Percentiles rank a stretch among this genome's conserved stretches.
These are phyloP conservation scores for Plasmodium fragile DNA, from an alignment of 169 alveolate genomes.

Conservation along the genomic window DNA sequence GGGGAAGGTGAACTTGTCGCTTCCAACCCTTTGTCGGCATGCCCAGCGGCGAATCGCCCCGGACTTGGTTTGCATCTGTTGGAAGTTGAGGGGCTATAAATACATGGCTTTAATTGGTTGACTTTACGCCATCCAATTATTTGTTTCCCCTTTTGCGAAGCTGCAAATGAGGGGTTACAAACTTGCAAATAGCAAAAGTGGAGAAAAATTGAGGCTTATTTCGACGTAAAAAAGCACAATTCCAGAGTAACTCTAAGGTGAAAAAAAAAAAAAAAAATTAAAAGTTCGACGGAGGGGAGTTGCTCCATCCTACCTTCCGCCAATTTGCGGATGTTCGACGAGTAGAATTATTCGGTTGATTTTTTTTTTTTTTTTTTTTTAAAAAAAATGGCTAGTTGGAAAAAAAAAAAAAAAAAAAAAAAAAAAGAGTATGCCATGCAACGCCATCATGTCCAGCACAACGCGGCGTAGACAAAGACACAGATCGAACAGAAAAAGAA, in stretches of 20 bases:
- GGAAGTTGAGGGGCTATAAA: not conserved
- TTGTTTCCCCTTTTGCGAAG: not conserved
- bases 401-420: not conserved
- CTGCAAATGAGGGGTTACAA: not conserved
- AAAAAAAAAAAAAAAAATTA: not conserved
- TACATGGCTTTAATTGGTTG: not conserved
- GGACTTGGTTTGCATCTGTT: not conserved
- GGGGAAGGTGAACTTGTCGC: not conserved
- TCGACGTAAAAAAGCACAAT: not conserved
- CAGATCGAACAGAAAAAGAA: not conserved
- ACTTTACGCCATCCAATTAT: not conserved
- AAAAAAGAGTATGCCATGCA: not conserved
- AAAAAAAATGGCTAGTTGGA: not conserved
- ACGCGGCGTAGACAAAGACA: not conserved
- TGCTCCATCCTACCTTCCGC: not conserved
- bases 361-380: not conserved
- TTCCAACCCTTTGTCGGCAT: not conserved
- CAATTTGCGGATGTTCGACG: not conserved
- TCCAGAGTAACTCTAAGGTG: not conserved
- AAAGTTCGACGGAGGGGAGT: not conserved
- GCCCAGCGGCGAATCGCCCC: not conserved
- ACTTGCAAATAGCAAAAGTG: not conserved
- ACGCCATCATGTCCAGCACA: not conserved
- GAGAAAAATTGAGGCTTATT: not conserved
- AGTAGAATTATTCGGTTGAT: not conserved